phyloP scores from a whole-genome alignment of 345 rosid genomes.

The Eucalyptus polybractea region DNA sequence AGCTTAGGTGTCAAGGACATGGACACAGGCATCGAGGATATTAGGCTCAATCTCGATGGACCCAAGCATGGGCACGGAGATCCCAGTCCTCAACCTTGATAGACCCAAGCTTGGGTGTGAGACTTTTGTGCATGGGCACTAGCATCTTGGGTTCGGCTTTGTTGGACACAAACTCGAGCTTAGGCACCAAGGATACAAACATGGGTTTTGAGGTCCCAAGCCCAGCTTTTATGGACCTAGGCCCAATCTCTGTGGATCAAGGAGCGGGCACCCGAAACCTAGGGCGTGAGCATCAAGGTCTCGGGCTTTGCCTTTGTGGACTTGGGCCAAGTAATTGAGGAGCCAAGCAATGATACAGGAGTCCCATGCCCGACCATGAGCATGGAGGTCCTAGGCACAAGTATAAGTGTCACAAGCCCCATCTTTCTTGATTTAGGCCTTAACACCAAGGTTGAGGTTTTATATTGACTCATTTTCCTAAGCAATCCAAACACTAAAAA shows the following conservation, averaged over 20 bases:
- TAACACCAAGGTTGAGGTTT: background rate
- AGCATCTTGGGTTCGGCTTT: background rate
- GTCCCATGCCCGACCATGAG: background rate
- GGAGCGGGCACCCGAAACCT: rapidly evolving
- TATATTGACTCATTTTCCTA: background rate
- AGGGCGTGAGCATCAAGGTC: background rate
- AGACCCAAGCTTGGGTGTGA: background rate
- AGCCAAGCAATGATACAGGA: background rate
- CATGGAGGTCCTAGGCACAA: background rate
- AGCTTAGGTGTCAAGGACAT: background rate
- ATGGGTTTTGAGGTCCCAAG: background rate
- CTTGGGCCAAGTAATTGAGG: background rate
- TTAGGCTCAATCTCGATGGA: background rate
- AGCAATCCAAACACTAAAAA: rapidly evolving
- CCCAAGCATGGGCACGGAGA: background rate
- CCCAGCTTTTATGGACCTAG: rapidly evolving
- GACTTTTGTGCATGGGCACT: background rate
- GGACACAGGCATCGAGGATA: background rate
- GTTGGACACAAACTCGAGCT: rapidly evolving
- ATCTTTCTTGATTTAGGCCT: background rate
- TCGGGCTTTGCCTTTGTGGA: background rate
- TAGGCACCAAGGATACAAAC: background rate
- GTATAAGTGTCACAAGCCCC: background rate
- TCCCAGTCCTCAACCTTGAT: background rate
- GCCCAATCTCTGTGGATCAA: background rate